phyloP scores from a whole-genome alignment of 2,329 filamentous ascomycete species.

The Cyphellophora europaea region DNA sequence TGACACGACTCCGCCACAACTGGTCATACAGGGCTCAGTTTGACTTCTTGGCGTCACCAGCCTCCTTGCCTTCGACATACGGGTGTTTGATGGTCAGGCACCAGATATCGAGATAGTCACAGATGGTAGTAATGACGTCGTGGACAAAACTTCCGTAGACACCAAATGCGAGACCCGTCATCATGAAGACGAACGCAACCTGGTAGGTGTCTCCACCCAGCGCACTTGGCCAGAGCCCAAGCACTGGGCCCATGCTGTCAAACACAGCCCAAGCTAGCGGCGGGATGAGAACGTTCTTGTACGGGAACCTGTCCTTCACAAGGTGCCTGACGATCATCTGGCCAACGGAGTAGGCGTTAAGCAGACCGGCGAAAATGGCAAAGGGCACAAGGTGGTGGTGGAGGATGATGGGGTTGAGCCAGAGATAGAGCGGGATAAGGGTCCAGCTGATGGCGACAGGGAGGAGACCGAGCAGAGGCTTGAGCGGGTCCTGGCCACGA shows the following conservation, averaged over 20 bases:
- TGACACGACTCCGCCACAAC: no score
- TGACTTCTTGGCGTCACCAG: background rate
- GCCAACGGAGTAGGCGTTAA: slow-evolving; percentile 92
- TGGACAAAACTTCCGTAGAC: slow-evolving; percentile 96
- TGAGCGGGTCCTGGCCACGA: slow-evolving; percentile 57
- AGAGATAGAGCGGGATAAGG: slow-evolving; percentile 68
- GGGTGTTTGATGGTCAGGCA: slow-evolving; percentile 94
- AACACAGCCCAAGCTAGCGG: slow-evolving; percentile 70
- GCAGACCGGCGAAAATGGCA: slow-evolving; percentile 72
- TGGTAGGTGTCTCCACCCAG: slow-evolving; percentile 74
- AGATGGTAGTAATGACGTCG: slow-evolving; percentile 94
- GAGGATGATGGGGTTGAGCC: slow-evolving; percentile 75
- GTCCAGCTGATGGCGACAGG: slow-evolving; percentile 74
- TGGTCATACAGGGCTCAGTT: background rate
- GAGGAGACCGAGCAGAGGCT: slow-evolving; percentile 65
- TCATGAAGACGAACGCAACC: slow-evolving; percentile 81
- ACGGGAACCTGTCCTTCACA: slow-evolving; percentile 78
- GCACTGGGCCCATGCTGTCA: slow-evolving; percentile 66
- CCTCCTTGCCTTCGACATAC: slow-evolving; percentile 30
- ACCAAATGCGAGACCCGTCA: slow-evolving; percentile 73
- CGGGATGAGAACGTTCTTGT: slow-evolving; percentile 73
- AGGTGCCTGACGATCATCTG: slow-evolving; percentile 94
- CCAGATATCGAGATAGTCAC: slow-evolving; percentile 97
- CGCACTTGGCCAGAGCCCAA: slow-evolving; percentile 65
- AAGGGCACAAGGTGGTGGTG: slow-evolving; percentile 81